These are phyloP conservation scores for Tothia fuscella DNA, from an alignment of 2,329 filamentous ascomycete genomes.

Conservation along the genomic window DNA sequence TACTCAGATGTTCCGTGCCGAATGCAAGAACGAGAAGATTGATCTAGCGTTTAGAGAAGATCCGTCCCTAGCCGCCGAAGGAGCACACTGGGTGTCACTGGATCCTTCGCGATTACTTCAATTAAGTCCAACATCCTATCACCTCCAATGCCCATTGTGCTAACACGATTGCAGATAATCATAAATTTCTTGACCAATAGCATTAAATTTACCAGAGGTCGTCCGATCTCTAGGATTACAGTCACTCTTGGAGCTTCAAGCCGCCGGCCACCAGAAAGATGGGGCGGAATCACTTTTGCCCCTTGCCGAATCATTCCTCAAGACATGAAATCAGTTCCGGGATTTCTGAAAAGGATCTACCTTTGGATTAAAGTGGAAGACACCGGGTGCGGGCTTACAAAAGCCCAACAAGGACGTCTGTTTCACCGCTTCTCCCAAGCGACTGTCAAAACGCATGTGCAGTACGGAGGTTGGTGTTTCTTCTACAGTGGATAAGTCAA, in stretches of 20 bases:
- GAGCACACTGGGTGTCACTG: conserved; percentile 4
- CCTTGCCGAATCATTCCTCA: background rate
- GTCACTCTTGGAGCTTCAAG: background rate
- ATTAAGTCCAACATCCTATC: background rate
- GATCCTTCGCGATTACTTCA: conserved; percentile 9
- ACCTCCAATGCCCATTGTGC: background rate
- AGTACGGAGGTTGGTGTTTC: conserved; percentile 3
- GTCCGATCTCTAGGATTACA: background rate
- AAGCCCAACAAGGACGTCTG: conserved; percentile 42
- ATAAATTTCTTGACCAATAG: conserved; percentile 8
- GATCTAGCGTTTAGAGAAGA: conserved; percentile 3
- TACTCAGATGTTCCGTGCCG: conserved; percentile 5
- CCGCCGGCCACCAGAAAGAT: background rate
- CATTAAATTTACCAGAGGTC: conserved; percentile 8
- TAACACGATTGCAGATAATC: background rate
- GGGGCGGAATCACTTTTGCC: conserved; percentile 3
- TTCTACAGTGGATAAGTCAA: too few relatives aligned
- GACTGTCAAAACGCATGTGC: conserved; percentile 46
- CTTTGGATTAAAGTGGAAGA: conserved; percentile 53
- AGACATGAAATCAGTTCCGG: background rate
- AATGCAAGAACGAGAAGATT: conserved; percentile 6
- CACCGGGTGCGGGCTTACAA: conserved; percentile 51
- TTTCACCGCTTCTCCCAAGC: conserved; percentile 62
- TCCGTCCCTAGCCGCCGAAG: background rate
- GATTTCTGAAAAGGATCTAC: conserved; percentile 24